Evolutionary conservation across 768 basidiomycete genomes (phyloP).

Genomic region (Calocera cornea): DNA sequence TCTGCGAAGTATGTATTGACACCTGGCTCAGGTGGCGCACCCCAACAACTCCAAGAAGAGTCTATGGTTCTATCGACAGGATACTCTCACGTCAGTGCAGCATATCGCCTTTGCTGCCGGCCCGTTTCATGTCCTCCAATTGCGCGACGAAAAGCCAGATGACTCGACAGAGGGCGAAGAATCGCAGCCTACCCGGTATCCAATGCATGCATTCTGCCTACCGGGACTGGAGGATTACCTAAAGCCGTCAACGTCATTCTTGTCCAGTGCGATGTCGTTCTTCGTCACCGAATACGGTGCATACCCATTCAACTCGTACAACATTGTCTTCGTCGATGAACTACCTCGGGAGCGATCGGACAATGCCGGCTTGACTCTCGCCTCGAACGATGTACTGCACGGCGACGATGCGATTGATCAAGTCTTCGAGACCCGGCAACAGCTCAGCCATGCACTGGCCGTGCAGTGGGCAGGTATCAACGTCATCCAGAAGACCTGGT

Average conservation of each 20-base stretch:
- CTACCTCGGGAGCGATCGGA: constrained; percentile 71
- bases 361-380: constrained; percentile 66
- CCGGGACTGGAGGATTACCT: constrained; percentile 74
- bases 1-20: neutral
- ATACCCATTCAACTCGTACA: constrained; percentile 91
- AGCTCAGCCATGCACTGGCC: constrained; percentile 75
- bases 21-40: constrained; percentile 58
- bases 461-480: constrained; percentile 97
- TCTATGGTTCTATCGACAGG: constrained; percentile 84
- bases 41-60: constrained; percentile 87
- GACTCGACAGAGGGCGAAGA: constrained; percentile 32
- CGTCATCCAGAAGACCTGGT: constrained; percentile 83
- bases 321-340: constrained; percentile 86
- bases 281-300: constrained; percentile 85
- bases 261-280: constrained; percentile 84
- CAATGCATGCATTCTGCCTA: constrained; percentile 82
- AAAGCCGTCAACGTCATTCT: constrained; percentile 51
- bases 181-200: constrained; percentile 35
- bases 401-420: constrained; percentile 86
- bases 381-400: constrained; percentile 70
- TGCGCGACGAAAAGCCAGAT: constrained; percentile 43
- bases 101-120: constrained; percentile 94
- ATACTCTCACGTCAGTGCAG: constrained; percentile 81
- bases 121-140: constrained; percentile 69
- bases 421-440: constrained; percentile 77